These are phyloP conservation scores for Taphrina pruni DNA, from an alignment of 1,139 yeast species.

Conservation along the genomic window DNA sequence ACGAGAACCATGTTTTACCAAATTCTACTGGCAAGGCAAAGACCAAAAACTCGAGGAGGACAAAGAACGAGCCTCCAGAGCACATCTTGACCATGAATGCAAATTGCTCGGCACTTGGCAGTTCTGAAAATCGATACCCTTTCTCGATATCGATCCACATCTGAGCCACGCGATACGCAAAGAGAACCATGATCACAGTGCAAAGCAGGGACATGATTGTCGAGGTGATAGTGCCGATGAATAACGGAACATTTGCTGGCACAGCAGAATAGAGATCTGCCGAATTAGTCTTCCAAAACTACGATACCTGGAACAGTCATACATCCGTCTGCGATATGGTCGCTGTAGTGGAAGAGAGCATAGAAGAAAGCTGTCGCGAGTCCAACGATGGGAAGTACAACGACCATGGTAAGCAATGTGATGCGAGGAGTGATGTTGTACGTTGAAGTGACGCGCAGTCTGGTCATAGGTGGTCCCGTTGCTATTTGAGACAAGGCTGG, in stretches of 20 bases:
- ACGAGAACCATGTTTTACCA: background rate
- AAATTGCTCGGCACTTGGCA: constrained; percentile 21
- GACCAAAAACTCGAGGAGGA: constrained; percentile 14
- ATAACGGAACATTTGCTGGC: constrained; percentile 17
- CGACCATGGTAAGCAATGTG: constrained; percentile 15
- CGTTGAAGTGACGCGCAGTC: background rate
- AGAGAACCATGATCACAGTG: constrained; percentile 20
- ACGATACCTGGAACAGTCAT: background rate
- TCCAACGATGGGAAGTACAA: constrained; percentile 5
- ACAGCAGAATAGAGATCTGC: constrained; percentile 18
- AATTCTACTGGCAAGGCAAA: constrained; percentile 15
- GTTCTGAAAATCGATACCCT: background rate
- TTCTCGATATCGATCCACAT: constrained; percentile 24
- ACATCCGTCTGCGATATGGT: constrained; percentile 19
- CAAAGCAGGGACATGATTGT: constrained; percentile 20
- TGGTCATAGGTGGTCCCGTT: background rate
- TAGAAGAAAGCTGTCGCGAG: constrained; percentile 24
- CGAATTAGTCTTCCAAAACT: background rate
- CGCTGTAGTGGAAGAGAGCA: constrained; percentile 7
- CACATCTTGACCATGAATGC: constrained; percentile 29
- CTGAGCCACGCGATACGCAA: constrained; percentile 21
- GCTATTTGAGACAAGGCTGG: background rate
- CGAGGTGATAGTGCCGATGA: constrained; percentile 25
- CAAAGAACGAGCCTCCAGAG: constrained; percentile 21
- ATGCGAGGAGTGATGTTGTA: constrained; percentile 17